Percentiles rank a stretch among this genome's conserved stretches.
Evolutionary conservation across 129 eudicot genomes (phyloP).

Genomic region (Lactuca saligna): DNA sequence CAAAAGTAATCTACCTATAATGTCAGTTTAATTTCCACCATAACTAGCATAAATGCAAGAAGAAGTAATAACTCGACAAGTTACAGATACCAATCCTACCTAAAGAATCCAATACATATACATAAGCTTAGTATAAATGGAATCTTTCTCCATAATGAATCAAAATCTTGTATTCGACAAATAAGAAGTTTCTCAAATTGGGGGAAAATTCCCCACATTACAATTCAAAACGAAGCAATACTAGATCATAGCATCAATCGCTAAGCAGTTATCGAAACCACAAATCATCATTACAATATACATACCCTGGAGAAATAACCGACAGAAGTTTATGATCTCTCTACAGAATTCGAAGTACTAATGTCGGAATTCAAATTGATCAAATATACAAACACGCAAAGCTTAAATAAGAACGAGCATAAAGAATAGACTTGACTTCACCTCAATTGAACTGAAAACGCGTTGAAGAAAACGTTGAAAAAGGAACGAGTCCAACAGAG

Average conservation of each 20-base stretch:
- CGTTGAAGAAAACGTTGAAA: constrained; percentile 22
- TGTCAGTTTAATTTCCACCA: background rate
- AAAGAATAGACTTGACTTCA: constrained; percentile 2
- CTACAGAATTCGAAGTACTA: constrained; percentile 1
- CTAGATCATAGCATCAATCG: background rate
- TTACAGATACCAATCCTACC: background rate
- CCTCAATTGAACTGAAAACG: constrained; percentile 15
- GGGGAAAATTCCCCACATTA: constrained; percentile 22
- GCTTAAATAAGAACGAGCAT: background rate
- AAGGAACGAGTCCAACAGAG: constrained; percentile 24
- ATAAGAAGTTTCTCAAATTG: no score
- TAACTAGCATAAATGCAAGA: background rate
- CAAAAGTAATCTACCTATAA: background rate
- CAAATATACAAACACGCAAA: background rate
- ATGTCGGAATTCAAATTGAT: constrained; percentile 2
- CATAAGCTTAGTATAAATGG: background rate
- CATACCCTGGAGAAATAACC: constrained; percentile 7
- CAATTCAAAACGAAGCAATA: constrained; percentile 16
- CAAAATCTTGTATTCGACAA: no score
- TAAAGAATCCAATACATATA: background rate
- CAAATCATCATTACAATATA: background rate
- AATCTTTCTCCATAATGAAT: background rate
- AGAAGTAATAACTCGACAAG: background rate
- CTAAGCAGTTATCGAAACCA: constrained; percentile 3
- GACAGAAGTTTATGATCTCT: constrained; percentile 27